Evolutionary conservation across 2,329 filamentous ascomycete species (phyloP).

Genomic region (Blumeria hordei): DNA sequence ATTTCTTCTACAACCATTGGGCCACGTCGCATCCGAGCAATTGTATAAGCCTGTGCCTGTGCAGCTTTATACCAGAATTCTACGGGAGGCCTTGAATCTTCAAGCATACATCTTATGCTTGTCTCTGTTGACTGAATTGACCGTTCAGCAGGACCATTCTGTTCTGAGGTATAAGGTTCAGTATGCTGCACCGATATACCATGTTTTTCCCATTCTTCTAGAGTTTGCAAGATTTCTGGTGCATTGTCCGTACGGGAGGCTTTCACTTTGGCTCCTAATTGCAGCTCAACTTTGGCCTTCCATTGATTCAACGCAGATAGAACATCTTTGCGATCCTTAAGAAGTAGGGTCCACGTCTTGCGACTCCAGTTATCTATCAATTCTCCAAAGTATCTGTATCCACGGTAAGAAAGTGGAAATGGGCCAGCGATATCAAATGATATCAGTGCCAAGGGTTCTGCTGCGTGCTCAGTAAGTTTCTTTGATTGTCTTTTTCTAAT

Average conservation of each 20-base stretch:
- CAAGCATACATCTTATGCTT: constrained; percentile 1
- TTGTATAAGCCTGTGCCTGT: constrained; percentile 1
- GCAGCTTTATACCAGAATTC: constrained; percentile 1
- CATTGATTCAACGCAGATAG: not conserved
- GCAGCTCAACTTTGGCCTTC: not conserved
- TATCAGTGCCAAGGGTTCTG: no score
- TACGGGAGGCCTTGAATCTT: not conserved
- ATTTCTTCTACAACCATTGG: not conserved
- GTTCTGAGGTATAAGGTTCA: not conserved
- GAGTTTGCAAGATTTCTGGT: not conserved
- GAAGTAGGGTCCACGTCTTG: no score
- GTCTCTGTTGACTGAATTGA: no score
- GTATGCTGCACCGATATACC: constrained; percentile 1
- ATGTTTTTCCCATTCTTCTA: not conserved
- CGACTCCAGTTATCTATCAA: no score
- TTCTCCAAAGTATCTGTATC: no score
- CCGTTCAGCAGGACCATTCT: not conserved
- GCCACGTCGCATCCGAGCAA: not conserved
- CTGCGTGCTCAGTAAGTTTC: no score
- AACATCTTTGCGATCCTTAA: not conserved
- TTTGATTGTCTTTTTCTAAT: no score
- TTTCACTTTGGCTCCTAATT: not conserved
- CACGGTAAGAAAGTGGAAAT: no score
- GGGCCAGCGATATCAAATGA: no score
- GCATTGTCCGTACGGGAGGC: not conserved